Evolutionary conservation across 257 asterid genomes (phyloP).

Genomic region (Solanum corneliomulleri): DNA sequence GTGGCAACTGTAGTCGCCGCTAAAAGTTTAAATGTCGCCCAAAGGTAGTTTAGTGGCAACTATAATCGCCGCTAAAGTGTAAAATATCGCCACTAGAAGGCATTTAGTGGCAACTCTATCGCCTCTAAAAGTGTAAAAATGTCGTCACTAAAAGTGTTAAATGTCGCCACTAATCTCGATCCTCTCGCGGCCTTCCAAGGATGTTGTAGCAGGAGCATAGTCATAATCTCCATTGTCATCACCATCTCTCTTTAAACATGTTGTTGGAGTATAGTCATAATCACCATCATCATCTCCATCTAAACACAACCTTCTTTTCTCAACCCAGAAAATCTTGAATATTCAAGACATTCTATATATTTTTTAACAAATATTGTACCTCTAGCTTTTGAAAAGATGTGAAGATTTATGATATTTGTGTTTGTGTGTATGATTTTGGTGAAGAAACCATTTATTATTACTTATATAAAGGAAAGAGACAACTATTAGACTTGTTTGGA

Average conservation of each 20-base stretch:
- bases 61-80: no score
- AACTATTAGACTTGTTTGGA: background rate
- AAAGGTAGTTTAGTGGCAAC: no score
- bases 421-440: background rate
- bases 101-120: no score
- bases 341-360: background rate
- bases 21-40: no score
- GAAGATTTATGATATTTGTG: background rate
- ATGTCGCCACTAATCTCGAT: background rate
- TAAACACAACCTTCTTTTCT: background rate
- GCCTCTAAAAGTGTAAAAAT: no score
- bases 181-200: background rate
- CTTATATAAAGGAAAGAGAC: background rate
- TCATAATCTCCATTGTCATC: background rate
- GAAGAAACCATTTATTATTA: background rate
- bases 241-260: background rate
- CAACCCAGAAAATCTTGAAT: background rate
- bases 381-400: background rate
- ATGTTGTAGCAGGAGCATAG: background rate
- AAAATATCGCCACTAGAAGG: no score
- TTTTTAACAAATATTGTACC: background rate
- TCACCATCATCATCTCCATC: background rate
- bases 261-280: background rate
- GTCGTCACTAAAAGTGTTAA: no score
- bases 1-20: no score